These are phyloP conservation scores for Cordia subcordata DNA, from an alignment of 257 asterid genomes.

Conservation along the genomic window DNA sequence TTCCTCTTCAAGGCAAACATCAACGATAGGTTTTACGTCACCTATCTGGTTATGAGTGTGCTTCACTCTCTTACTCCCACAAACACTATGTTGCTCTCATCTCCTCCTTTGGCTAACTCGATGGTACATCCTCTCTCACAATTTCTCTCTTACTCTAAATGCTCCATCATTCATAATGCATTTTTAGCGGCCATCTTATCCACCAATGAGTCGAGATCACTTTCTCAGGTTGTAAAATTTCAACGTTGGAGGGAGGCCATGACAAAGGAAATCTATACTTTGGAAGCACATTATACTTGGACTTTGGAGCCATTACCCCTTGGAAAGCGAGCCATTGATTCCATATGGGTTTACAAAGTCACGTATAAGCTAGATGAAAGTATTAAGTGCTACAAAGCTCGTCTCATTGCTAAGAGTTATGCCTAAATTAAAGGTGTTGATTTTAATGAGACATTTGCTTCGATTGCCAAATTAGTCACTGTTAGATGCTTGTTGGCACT, in stretches of 20 bases:
- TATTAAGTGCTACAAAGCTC: not conserved
- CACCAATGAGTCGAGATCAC: not conserved
- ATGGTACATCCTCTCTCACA: not conserved
- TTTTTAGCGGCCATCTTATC: not conserved
- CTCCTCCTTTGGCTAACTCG: no score
- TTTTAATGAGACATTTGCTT: not conserved
- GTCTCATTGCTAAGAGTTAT: not conserved
- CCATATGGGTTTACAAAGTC: not conserved
- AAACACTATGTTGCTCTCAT: no score
- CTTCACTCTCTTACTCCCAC: not conserved
- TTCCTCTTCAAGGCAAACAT: no score
- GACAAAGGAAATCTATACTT: not conserved
- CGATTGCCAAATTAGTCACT: not conserved
- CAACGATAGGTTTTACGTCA: not conserved
- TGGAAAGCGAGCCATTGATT: not conserved
- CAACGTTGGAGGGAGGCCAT: not conserved
- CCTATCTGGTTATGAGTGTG: not conserved
- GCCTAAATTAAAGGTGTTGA: not conserved
- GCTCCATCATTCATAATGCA: not conserved
- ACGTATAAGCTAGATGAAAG: not conserved
- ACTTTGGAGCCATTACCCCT: not conserved
- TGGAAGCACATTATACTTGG: not conserved
- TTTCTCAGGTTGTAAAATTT: not conserved
- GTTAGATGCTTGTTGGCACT: not conserved
- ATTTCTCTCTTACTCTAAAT: not conserved